Evolutionary conservation across 108 stramenopile species (phyloP), one percentile per base, ranked within the genome.

Genomic region (Skeletonema grethae): DNA sequence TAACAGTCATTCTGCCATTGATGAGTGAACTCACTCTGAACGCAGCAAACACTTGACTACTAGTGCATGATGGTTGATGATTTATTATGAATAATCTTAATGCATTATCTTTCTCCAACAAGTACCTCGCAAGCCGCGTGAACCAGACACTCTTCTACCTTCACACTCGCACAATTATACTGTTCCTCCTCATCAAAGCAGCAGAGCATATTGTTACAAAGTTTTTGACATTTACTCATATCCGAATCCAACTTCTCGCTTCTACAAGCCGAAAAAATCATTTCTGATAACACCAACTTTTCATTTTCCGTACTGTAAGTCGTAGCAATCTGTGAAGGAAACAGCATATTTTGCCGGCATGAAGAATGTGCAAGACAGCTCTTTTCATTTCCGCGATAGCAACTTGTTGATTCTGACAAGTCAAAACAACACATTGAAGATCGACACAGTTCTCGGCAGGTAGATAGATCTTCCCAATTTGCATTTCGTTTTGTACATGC

Each of bases 171-270:
- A 53, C 50, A 53, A 53, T 53, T 53, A 9, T 53, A 53, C 50
- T 53, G 22, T 22, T 53, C 50, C 8, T 53, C 50, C 50, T 53
- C 50, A 22, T 53, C 50, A 22, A 53, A 53, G 9, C 50, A 53
- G 20, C 50, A 53, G 4, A 53, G 22, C 18, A 22, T 20, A 22
- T 53, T 24, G 22, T 22, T 53, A n/a, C 50, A 53, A 15, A 22
- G 18, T 22, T n/a, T 15, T 53, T 53, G 50, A 53, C 50, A 53
- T 6, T 22, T 22, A 9, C 9, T 8, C 20, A 53, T 53, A 22
- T 53, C 7, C 18, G 1, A 24, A 53, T 53, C 22, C 50, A 53
- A 24, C 18, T 9, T 7, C 1, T 20, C 6, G 8, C 22, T 22
- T 24, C 22, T 53, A 22, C 50, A 53, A 22, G 22, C 20, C 20